Evolutionary conservation across 306 rosid species (phyloP).

Genomic region (Inga oerstediana): DNA sequence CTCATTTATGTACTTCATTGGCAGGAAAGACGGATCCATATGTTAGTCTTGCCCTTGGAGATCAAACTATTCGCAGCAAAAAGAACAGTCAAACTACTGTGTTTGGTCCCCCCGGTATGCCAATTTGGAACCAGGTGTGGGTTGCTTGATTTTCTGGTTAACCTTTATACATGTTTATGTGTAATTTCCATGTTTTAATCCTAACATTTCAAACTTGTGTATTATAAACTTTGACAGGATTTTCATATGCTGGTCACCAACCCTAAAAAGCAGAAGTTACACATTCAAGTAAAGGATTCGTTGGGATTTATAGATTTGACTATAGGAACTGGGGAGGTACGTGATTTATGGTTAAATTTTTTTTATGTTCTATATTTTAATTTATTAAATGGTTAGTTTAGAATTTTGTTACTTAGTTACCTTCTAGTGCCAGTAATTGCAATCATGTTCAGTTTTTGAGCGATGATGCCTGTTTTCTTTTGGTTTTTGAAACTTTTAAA

Average conservation of each 20-base stretch:
- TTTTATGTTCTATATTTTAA: neutral
- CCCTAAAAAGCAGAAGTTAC: conserved; percentile 81
- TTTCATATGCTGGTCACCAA: conserved; percentile 90
- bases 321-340: conserved; percentile 90
- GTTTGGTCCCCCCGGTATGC: conserved; percentile 94
- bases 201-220: conserved; percentile 10
- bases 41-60: conserved; percentile 79
- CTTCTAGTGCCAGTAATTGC: neutral
- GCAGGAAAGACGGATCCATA: conserved; percentile 97
- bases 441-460: neutral
- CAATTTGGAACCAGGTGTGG: conserved; percentile 98
- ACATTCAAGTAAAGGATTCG: conserved; percentile 86
- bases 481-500: neutral
- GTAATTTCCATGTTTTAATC: conserved; percentile 2
- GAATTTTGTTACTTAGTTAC: conserved; percentile 9
- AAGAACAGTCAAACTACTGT: conserved; percentile 98
- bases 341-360: neutral
- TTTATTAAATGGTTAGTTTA: conserved; percentile 4
- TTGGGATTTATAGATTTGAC: conserved; percentile 80
- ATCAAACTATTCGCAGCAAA: conserved; percentile 89
- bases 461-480: neutral
- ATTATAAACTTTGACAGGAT: conserved; percentile 66
- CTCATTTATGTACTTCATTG: conserved; percentile 25
- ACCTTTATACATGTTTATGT: conserved; percentile 8
- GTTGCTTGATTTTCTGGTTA: conserved; percentile 29